These are phyloP conservation scores for Herpetomonas tarakana DNA, from an alignment of 208 protist species.

Conservation along the genomic window DNA sequence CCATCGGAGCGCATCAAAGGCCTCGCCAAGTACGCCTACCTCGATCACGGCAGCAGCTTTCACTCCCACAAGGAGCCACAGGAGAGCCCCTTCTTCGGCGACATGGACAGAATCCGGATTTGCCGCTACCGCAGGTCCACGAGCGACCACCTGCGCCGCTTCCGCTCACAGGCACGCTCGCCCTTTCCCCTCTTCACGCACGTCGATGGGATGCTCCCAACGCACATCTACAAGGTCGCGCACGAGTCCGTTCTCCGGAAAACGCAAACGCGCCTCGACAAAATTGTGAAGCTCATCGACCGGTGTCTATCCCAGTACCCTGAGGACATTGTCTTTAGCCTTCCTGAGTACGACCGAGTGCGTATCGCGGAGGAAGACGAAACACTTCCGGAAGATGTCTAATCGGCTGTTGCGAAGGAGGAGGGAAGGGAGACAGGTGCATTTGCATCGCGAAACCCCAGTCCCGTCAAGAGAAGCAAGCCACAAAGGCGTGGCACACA, in stretches of 20 bases:
- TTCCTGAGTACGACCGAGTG: slow-evolving; percentile 62
- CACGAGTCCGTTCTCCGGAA: slow-evolving; percentile 39
- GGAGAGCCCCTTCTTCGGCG: slow-evolving; percentile 62
- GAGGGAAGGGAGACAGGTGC: too few relatives aligned
- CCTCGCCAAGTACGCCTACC: slow-evolving; percentile 75
- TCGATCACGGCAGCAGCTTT: slow-evolving; percentile 82
- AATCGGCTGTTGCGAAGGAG: too few relatives aligned
- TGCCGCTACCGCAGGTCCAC: slow-evolving; percentile 72
- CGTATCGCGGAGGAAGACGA: slow-evolving; percentile 58
- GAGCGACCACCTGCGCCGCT: slow-evolving; percentile 35
- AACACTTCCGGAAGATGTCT: slow-evolving; percentile 28
- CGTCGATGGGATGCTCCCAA: slow-evolving; percentile 26
- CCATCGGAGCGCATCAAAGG: slow-evolving; percentile 41
- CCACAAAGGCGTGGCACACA: too few relatives aligned
- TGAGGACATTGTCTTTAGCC: slow-evolving; percentile 43
- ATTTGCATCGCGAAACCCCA: too few relatives aligned
- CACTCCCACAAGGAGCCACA: slow-evolving; percentile 76
- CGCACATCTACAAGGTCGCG: slow-evolving; percentile 45
- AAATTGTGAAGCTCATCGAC: slow-evolving; percentile 53
- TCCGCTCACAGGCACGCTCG: slow-evolving; percentile 2
- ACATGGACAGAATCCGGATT: slow-evolving; percentile 40
- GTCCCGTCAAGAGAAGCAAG: too few relatives aligned
- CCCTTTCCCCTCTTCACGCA: slow-evolving; percentile 33
- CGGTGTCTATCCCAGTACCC: slow-evolving; percentile 44
- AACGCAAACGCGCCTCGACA: slow-evolving; percentile 60